Percentiles rank a stretch among this genome's conserved stretches.
Evolutionary conservation across 1,284 basidiomycete genomes (phyloP).

Genomic region (Hypsizygus ulmarius): DNA sequence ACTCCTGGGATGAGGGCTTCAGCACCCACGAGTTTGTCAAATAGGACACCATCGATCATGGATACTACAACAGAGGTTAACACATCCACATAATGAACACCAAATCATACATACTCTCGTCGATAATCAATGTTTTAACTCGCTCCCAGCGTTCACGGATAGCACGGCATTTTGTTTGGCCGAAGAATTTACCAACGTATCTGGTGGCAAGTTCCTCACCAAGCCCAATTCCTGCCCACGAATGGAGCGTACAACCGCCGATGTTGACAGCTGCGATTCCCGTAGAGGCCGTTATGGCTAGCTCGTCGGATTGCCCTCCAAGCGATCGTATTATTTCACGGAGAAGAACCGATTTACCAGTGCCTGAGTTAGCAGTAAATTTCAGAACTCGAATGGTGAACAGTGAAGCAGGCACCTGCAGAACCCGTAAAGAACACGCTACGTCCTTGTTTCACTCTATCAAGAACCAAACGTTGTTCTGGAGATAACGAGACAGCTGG

Average conservation of each 20-base stretch:
- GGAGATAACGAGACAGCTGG: slow-evolving; percentile 18
- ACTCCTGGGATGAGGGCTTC: background rate
- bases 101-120: slow-evolving; percentile 67
- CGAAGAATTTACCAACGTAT: slow-evolving; percentile 56
- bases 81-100: background rate
- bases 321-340: slow-evolving; percentile 78
- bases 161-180: slow-evolving; percentile 57
- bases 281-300: slow-evolving; percentile 90
- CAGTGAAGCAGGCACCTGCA: slow-evolving; percentile 46
- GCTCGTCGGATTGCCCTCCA: slow-evolving; percentile 45
- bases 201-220: slow-evolving; percentile 61
- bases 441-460: slow-evolving; percentile 25
- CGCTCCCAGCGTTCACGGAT: slow-evolving; percentile 71
- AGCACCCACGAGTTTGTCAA: slow-evolving; percentile 72
- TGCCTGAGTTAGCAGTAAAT: too few species aligned
- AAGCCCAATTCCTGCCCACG: slow-evolving; percentile 86
- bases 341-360: slow-evolving; percentile 89
- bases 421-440: slow-evolving; percentile 77
- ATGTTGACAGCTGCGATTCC: slow-evolving; percentile 92
- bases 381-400: too few species aligned
- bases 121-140: slow-evolving; percentile 82
- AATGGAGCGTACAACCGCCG: slow-evolving; percentile 85
- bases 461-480: slow-evolving; percentile 32
- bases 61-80: slow-evolving; percentile 56
- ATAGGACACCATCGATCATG: slow-evolving; percentile 87